phyloP scores from a whole-genome alignment of 2,329 filamentous ascomycete genomes.

The Pestalotiopsis sp. region DNA sequence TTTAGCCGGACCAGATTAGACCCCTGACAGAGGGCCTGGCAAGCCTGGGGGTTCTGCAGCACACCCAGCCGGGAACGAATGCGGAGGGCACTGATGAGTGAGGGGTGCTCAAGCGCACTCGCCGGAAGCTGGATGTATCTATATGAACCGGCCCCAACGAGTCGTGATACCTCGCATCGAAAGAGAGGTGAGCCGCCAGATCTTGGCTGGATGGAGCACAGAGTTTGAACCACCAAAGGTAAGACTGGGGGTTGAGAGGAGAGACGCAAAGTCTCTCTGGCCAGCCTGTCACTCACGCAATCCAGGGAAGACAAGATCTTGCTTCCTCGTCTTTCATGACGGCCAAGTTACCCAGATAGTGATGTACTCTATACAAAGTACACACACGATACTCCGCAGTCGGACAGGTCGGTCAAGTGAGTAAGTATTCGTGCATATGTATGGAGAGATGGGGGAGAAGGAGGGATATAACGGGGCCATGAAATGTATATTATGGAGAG shows the following conservation, averaged over 20 bases:
- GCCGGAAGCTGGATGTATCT: not conserved
- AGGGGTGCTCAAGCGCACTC: not conserved
- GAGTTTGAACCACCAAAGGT: no score
- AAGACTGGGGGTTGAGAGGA: no score
- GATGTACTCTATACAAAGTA: not conserved
- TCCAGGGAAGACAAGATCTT: no score
- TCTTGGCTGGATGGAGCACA: no score
- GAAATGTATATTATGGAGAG: not conserved
- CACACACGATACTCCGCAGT: not conserved
- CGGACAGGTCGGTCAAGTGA: not conserved
- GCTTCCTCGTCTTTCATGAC: not conserved
- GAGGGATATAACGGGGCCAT: not conserved
- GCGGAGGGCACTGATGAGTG: not conserved
- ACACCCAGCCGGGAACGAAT: not conserved
- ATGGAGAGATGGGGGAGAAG: not conserved
- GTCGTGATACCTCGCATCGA: not conserved
- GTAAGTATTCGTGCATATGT: not conserved
- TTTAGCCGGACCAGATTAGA: slow-evolving; percentile 9
- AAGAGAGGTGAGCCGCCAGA: no score
- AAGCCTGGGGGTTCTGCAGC: not conserved
- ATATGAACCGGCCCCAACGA: not conserved
- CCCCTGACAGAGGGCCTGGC: not conserved
- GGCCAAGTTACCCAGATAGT: not conserved
- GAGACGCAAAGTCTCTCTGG: no score
- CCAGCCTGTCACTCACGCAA: no score